These are phyloP conservation scores for Podospora pseudoanserina DNA, from an alignment of 495 filamentous ascomycete species.

Conservation along the genomic window DNA sequence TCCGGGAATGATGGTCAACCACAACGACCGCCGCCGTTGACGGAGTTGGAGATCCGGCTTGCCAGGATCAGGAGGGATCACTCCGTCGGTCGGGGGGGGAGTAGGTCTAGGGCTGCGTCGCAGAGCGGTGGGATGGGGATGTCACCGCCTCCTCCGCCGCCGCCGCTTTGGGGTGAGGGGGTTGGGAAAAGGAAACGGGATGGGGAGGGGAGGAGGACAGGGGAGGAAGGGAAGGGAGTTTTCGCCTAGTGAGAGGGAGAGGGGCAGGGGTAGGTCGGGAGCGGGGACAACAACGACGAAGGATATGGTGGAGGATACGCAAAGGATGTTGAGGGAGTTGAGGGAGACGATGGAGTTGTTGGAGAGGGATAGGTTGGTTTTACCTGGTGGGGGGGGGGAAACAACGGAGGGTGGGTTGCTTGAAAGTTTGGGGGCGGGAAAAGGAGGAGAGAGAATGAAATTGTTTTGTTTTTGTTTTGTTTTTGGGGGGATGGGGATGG, in stretches of 20 bases:
- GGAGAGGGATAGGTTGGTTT: conserved; percentile 20
- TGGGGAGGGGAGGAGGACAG: conserved; percentile 3
- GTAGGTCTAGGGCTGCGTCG: conserved; percentile 2
- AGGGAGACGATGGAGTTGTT: conserved; percentile 29
- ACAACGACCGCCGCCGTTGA: background rate
- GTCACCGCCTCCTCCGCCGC: conserved; percentile 8
- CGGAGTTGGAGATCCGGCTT: background rate
- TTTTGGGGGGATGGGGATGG: too few relatives aligned
- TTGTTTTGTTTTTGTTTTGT: too few relatives aligned
- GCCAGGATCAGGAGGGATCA: conserved; percentile 1
- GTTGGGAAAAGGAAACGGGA: conserved; percentile 13
- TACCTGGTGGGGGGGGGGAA: conserved; percentile 12
- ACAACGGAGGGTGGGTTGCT: background rate
- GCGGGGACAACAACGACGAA: conserved; percentile 15
- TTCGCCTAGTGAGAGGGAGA: conserved; percentile 12
- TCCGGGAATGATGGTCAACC: too few relatives aligned
- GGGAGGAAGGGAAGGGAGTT: background rate
- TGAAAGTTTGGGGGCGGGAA: background rate
- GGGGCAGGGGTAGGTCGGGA: conserved; percentile 5
- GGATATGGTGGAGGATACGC: conserved; percentile 28
- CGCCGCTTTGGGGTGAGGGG: conserved; percentile 1
- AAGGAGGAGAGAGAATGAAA: too few relatives aligned
- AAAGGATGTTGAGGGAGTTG: conserved; percentile 32
- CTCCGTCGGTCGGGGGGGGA: background rate
- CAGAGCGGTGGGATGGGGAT: background rate